phyloP scores from a whole-genome alignment of 179 eudicot species.

The Vitellaria paradoxa region DNA sequence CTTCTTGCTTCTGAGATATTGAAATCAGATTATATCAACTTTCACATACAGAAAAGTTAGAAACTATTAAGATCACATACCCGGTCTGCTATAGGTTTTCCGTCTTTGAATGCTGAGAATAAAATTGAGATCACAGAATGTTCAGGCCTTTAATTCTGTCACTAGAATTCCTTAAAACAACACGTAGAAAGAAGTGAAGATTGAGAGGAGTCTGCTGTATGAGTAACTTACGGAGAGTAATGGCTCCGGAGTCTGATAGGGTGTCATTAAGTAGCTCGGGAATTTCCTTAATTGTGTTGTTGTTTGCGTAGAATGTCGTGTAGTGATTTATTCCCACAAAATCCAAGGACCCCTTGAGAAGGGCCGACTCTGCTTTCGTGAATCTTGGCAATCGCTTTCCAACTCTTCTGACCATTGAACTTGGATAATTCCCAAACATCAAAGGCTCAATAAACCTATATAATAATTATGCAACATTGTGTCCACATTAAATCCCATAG shows the following conservation, averaged over 20 bases:
- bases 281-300: constrained; percentile 32
- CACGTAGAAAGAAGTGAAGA: neutral
- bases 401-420: constrained; percentile 62
- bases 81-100: constrained; percentile 66
- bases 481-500: constrained; percentile 11
- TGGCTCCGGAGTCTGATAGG: constrained; percentile 55
- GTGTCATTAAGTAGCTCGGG: constrained; percentile 55
- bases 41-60: too few relatives aligned
- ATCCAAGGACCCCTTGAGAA: constrained; percentile 55
- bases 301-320: constrained; percentile 58
- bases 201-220: constrained; percentile 2
- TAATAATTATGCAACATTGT: neutral
- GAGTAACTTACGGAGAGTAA: constrained; percentile 68
- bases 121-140: neutral
- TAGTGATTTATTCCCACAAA: constrained; percentile 84
- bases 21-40: too few relatives aligned
- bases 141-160: neutral
- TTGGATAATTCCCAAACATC: constrained; percentile 63
- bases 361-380: constrained; percentile 33
- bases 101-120: constrained; percentile 42
- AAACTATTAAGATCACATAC: constrained; percentile 29
- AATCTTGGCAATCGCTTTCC: constrained; percentile 62
- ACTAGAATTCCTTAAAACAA: constrained; percentile 22
- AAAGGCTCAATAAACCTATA: constrained; percentile 87
- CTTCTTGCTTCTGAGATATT: too few relatives aligned